A percentile compares a stretch with the other conserved stretches of the same genome.
Evolutionary conservation across 2,329 filamentous ascomycete species (phyloP).

Genomic region (Nigrospora sphaerica): DNA sequence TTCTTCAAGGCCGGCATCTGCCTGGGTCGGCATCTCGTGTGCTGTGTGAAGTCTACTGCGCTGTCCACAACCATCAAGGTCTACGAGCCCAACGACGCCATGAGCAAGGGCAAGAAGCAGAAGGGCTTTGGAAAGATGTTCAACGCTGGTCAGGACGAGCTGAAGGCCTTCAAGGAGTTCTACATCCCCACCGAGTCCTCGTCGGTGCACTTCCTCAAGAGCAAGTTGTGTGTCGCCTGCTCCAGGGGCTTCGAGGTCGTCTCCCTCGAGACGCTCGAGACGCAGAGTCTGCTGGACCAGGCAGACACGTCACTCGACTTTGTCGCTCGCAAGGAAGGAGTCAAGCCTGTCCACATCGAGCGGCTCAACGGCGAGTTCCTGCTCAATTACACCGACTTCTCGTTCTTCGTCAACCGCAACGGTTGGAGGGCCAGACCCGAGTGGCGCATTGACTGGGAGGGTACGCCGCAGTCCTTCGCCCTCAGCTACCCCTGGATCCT

Average conservation of each 20-base stretch:
- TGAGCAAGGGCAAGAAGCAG: slow-evolving; percentile 91
- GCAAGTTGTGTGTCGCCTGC: slow-evolving; percentile 93
- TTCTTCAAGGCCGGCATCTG: slow-evolving; percentile 99
- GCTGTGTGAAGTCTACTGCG: slow-evolving; percentile 90
- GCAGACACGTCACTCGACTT: slow-evolving; percentile 98
- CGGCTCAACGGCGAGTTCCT: slow-evolving; percentile 94
- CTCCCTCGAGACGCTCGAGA: slow-evolving; percentile 93
- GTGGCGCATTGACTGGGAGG: slow-evolving; percentile 98
- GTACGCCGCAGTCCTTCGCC: slow-evolving; percentile 83
- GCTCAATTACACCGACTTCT: slow-evolving; percentile 97
- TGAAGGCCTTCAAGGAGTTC: slow-evolving; percentile 97
- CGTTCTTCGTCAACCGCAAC: slow-evolving; percentile 98
- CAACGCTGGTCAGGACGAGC: slow-evolving; percentile 82
- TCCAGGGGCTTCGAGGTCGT: slow-evolving; percentile 96
- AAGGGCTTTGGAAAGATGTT: slow-evolving; percentile 96
- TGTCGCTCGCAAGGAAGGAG: slow-evolving; percentile 85
- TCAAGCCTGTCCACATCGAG: slow-evolving; percentile 94
- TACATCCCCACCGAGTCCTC: slow-evolving; percentile 98
- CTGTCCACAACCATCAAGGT: slow-evolving; percentile 96
- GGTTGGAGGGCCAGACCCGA: slow-evolving; percentile 94
- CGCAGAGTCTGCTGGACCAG: slow-evolving; percentile 92
- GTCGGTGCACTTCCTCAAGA: slow-evolving; percentile 94
- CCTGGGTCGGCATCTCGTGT: slow-evolving; percentile 87
- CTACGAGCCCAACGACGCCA: slow-evolving; percentile 94
- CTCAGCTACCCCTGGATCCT: slow-evolving; percentile 95